Conservation (phyloP, 768 basidiomycete species). For the Dentipellis fragilis region DNA sequence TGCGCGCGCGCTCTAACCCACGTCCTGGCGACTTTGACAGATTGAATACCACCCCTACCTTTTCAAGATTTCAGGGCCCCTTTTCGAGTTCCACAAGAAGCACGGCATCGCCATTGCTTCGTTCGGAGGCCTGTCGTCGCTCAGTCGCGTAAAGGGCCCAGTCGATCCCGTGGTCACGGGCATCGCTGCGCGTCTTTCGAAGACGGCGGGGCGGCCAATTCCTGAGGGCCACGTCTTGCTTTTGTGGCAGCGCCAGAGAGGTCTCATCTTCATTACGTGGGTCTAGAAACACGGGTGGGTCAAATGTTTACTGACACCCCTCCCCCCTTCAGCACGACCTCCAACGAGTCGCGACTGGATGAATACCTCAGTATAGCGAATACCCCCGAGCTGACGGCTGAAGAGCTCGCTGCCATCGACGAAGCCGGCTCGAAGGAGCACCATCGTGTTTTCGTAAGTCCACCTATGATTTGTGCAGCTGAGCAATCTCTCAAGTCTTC, state of each 20-base stretch:
- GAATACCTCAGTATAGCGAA: conserved; percentile 37
- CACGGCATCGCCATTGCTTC: conserved; percentile 30
- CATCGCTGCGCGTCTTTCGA: conserved; percentile 19
- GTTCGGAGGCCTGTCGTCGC: conserved; percentile 30
- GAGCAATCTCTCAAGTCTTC: no score
- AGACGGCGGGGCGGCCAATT: conserved; percentile 15
- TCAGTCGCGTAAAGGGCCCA: conserved; percentile 26
- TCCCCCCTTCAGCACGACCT: conserved; percentile 23
- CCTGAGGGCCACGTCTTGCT: conserved; percentile 21
- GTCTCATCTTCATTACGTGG: conserved; percentile 23
- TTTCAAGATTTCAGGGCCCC: conserved; percentile 29
- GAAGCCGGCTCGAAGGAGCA: conserved; percentile 20
- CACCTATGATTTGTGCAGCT: no score
- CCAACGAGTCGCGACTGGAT: conserved; percentile 31
- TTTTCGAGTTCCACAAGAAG: conserved; percentile 24
- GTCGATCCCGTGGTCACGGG: conserved; percentile 27
- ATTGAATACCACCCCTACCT: conserved; percentile 48
- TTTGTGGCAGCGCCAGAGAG: conserved; percentile 23
- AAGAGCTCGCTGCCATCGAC: conserved; percentile 20
- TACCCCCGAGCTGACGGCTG: conserved; percentile 23
- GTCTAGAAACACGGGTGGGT: not conserved
- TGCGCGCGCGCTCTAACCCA: no score
- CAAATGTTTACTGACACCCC: not conserved
- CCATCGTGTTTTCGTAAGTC: conserved; percentile 20
- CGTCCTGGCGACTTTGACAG: conserved; percentile 15